Evolutionary conservation across 495 filamentous ascomycete genomes (phyloP), one percentile per base, ranked within the genome.

Genomic region (Aspergillus steynii): DNA sequence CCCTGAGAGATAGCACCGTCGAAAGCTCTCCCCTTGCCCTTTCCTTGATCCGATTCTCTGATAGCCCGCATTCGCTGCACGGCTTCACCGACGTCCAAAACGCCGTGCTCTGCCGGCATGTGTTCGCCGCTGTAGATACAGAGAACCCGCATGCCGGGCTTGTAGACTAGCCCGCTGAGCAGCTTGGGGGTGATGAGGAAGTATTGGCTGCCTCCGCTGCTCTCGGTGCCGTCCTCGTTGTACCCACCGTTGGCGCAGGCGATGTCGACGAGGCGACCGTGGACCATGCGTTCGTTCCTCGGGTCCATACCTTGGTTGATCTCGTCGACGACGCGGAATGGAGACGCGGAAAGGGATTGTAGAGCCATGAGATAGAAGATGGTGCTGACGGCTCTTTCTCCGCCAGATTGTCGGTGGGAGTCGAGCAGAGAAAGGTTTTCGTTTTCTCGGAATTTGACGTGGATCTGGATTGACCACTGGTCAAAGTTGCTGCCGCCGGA

Each of bases 231-330:
- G n/a, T 50, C 49, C 10, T 37, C 34, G 9, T 37, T 37, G 34
- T 37, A 37, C 8, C 51, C 29, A 6, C 27, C 65, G 15, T 70
- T 64, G 10, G 70, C 80, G 65, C 93, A 96, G 49, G 93, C 93
- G 70, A 96, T 95, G 69, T 93, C 91, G 2, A 97, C 93, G 88
- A 99, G 91, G 55, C 96, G 88, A 67, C 92, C 91, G 75, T 99
- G 95, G 12, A 98, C 96, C 83, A 97, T 93, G 49, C 95, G 87
- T 77, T 99, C 95, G 75, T 99, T 99, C 50, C 96, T 86, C 27
- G 96, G 94, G 75, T 99, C 95, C 95, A 99, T 99, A 61, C 95
- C 95, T 78, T 99, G 95, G 68, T 99, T 99, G 78, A 99, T 99
- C 76, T 99, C 95, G 77, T 99, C 95, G 57, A 99, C 95, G 47